A percentile compares a stretch with the other conserved stretches of the same genome.
Evolutionary conservation across 23 red algal genomes (phyloP).

Genomic region (Rhodosorus marinus): DNA sequence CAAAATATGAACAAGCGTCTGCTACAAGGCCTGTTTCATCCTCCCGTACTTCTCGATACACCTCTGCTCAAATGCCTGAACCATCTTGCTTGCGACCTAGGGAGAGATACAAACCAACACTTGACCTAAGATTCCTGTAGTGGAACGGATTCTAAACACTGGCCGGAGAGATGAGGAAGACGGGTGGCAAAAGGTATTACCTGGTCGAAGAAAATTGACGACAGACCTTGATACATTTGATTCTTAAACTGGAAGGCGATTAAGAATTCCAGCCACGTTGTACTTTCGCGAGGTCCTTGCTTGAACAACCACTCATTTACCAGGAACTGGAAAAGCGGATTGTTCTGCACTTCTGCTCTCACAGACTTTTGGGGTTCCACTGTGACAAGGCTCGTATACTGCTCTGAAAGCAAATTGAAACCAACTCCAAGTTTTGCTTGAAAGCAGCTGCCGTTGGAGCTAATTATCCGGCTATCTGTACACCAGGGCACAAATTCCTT

Average conservation of each 20-base stretch:
- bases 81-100: constrained; percentile 89
- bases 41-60: neutral
- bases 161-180: too few relatives aligned
- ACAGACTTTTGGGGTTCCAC: constrained; percentile 30
- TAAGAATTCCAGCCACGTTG: constrained; percentile 57
- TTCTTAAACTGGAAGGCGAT: constrained; percentile 84
- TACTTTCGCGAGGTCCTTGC: constrained; percentile 10
- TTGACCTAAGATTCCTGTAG: too few relatives aligned
- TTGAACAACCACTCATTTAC: constrained; percentile 89
- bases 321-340: constrained; percentile 76
- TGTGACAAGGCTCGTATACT: constrained; percentile 49
- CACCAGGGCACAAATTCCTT: constrained; percentile 91
- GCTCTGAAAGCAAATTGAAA: constrained; percentile 75
- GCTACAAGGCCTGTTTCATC: too few relatives aligned
- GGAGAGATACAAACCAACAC: too few relatives aligned
- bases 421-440: constrained; percentile 72
- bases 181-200: too few relatives aligned
- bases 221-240: constrained; percentile 55
- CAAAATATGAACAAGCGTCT: too few relatives aligned
- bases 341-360: constrained; percentile 32
- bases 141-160: too few relatives aligned
- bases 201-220: constrained; percentile 88
- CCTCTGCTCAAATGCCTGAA: constrained; percentile 69
- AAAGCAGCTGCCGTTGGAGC: constrained; percentile 1
- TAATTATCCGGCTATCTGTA: constrained; percentile 26